phyloP scores from a whole-genome alignment of 2,329 filamentous ascomycete genomes.

The Xylaria sp. region DNA sequence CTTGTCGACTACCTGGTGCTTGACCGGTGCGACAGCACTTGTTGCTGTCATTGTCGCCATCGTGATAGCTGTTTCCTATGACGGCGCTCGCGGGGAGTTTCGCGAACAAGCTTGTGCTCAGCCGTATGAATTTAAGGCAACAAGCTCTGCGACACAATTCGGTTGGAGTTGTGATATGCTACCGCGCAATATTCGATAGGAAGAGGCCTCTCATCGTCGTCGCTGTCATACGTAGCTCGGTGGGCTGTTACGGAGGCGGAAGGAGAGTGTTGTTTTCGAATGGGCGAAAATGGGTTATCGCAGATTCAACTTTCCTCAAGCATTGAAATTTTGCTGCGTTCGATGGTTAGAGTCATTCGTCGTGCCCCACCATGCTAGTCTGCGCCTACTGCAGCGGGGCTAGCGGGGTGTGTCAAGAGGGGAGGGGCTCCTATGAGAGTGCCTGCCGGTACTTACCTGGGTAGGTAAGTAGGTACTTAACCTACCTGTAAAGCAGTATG shows the following conservation, averaged over 20 bases:
- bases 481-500: not conserved
- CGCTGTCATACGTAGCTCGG: constrained; percentile 29
- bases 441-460: not conserved
- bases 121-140: not conserved
- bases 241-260: not conserved
- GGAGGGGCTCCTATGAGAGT: constrained; percentile 2
- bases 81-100: not conserved
- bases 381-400: constrained; percentile 16
- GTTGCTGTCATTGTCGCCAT: constrained; percentile 48
- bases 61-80: not conserved
- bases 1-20: constrained; percentile 90
- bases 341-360: constrained; percentile 44
- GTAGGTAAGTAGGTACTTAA: not conserved
- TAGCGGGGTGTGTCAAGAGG: constrained; percentile 3
- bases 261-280: not conserved
- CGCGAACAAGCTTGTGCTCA: constrained; percentile 9
- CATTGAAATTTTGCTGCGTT: constrained; percentile 36
- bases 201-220: constrained; percentile 32
- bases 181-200: constrained; percentile 32
- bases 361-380: constrained; percentile 48
- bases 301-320: not conserved
- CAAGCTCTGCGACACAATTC: constrained; percentile 14
- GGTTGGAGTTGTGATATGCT: constrained; percentile 25
- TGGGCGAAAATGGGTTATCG: constrained; percentile 2
- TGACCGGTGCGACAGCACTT: constrained; percentile 60